These are phyloP conservation scores for Lodderomyces orthopsilosis DNA, from an alignment of 1,139 yeast genomes.

Conservation along the genomic window DNA sequence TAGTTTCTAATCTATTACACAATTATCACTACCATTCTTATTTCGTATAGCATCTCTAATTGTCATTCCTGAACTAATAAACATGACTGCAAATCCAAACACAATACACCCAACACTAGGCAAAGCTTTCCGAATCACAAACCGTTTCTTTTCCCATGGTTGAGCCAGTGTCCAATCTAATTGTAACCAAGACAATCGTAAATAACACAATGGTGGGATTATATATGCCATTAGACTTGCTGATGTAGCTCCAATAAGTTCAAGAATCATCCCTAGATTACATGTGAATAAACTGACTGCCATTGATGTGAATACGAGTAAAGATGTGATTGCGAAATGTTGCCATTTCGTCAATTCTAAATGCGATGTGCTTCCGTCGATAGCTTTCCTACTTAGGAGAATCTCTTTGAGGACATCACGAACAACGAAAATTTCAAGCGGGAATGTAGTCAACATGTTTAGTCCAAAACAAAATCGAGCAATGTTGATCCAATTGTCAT, in stretches of 20 bases:
- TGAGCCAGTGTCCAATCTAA: slow-evolving; percentile 41
- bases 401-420: slow-evolving; percentile 79
- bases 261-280: slow-evolving; percentile 84
- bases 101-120: slow-evolving; percentile 61
- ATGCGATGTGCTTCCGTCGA: slow-evolving; percentile 29
- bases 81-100: slow-evolving; percentile 77
- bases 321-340: slow-evolving; percentile 68
- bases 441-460: slow-evolving; percentile 92
- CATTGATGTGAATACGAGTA: slow-evolving; percentile 70
- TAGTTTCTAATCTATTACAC: slow-evolving; percentile 33
- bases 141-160: slow-evolving; percentile 24
- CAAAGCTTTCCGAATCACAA: slow-evolving; percentile 32
- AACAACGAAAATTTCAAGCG: slow-evolving; percentile 85
- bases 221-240: slow-evolving; percentile 93
- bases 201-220: slow-evolving; percentile 80
- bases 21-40: slow-evolving; percentile 27
- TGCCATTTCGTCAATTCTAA: slow-evolving; percentile 42
- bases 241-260: slow-evolving; percentile 87
- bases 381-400: slow-evolving; percentile 28
- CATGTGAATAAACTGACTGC: slow-evolving; percentile 75
- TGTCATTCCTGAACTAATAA: slow-evolving; percentile 75
- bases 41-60: slow-evolving; percentile 26
- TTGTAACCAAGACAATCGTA: slow-evolving; percentile 57
- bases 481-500: slow-evolving; percentile 70
- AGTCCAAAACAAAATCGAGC: slow-evolving; percentile 92